Conservation (phyloP, 257 asterid genomes). For the Nicotiana knightiana region DNA sequence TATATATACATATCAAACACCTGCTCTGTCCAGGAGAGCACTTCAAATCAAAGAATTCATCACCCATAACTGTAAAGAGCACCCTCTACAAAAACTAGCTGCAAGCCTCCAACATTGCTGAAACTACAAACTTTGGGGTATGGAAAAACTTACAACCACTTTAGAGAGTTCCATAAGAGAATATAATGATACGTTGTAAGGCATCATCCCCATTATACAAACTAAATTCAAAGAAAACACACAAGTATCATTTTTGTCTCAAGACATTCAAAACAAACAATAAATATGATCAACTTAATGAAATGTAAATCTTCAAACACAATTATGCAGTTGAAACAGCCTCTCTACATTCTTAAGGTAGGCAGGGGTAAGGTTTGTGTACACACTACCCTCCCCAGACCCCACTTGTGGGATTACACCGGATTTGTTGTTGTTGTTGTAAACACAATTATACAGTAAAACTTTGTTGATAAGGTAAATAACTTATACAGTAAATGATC, state of each 20-base stretch:
- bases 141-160: not conserved
- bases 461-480: too few species aligned
- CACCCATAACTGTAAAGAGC: not conserved
- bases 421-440: too few species aligned
- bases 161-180: not conserved
- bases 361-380: too few species aligned
- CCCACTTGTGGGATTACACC: too few species aligned
- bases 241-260: not conserved
- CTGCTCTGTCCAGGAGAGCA: not conserved
- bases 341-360: too few species aligned
- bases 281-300: not conserved
- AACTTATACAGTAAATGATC: too few species aligned
- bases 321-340: too few species aligned
- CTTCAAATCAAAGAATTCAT: not conserved
- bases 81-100: not conserved
- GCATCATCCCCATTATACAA: not conserved
- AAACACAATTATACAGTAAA: too few species aligned
- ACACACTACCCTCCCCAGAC: too few species aligned
- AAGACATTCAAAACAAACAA: not conserved
- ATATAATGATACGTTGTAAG: not conserved
- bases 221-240: not conserved
- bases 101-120: not conserved
- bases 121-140: not conserved
- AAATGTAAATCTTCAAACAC: too few species aligned
- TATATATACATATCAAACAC: too few species aligned